phyloP scores from a whole-genome alignment of 2,329 filamentous ascomycete species.

The Phialocephala sp. region DNA sequence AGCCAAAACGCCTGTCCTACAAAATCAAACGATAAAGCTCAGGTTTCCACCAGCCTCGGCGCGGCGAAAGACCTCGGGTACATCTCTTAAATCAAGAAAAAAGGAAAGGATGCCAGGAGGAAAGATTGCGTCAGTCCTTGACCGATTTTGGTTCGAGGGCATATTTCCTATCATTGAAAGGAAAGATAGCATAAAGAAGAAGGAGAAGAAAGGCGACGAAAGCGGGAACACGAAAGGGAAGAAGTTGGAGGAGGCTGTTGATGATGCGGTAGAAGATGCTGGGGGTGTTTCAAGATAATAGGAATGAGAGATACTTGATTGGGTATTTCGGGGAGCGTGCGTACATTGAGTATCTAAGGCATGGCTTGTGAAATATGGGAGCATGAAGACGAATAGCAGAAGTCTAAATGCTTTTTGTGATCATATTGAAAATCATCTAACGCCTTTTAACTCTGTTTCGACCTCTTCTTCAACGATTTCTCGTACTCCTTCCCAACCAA shows the following conservation, averaged over 20 bases:
- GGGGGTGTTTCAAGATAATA: not conserved
- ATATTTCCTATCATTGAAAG: not conserved
- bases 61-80: not conserved
- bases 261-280: not conserved
- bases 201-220: not conserved
- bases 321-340: not conserved
- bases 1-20: not conserved
- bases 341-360: not conserved
- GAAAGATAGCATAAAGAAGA: not conserved
- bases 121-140: not conserved
- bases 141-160: not conserved
- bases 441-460: slow-evolving; percentile 60
- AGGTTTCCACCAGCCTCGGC: not conserved
- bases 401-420: slow-evolving; percentile 15
- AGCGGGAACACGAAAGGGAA: not conserved
- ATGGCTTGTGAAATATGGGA: not conserved
- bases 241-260: not conserved
- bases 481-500: slow-evolving; percentile 75
- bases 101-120: not conserved
- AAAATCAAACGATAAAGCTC: not conserved
- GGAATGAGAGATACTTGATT: not conserved
- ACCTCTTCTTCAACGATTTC: slow-evolving; percentile 79
- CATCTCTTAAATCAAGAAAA: not conserved
- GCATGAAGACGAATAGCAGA: not conserved
- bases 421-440: slow-evolving; percentile 49